Evolutionary conservation across 768 basidiomycete genomes (phyloP).

Genomic region (Suillus cothurnatus): DNA sequence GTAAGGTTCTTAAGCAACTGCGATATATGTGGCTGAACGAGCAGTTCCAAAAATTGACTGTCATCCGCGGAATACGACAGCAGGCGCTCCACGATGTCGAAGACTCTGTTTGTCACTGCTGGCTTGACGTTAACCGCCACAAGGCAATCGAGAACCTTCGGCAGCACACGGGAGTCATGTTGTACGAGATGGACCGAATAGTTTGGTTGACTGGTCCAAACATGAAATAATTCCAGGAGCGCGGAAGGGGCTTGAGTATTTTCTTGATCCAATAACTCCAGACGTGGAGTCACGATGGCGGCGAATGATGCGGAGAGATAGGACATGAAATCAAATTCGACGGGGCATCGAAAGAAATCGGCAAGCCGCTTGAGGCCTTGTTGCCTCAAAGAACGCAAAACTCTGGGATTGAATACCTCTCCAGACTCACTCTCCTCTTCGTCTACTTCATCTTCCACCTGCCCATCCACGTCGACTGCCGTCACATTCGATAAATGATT

Average conservation of each 20-base stretch:
- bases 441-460: conserved; percentile 41
- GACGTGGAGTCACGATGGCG: conserved; percentile 79
- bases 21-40: conserved; percentile 73
- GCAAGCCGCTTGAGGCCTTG: conserved; percentile 83
- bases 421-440: conserved; percentile 34
- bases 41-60: conserved; percentile 45
- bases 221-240: conserved; percentile 80
- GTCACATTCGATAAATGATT: conserved; percentile 40
- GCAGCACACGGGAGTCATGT: conserved; percentile 68
- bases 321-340: conserved; percentile 71
- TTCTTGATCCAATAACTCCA: conserved; percentile 73
- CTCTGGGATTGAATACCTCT: conserved; percentile 35
- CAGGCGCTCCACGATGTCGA: conserved; percentile 83
- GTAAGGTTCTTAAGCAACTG: conserved; percentile 73
- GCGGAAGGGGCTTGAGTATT: conserved; percentile 93
- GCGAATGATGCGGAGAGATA: conserved; percentile 70
- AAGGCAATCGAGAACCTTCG: conserved; percentile 81
- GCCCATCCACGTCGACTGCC: conserved; percentile 37
- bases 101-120: conserved; percentile 73
- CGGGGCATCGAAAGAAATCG: conserved; percentile 82
- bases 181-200: conserved; percentile 66
- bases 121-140: conserved; percentile 86
- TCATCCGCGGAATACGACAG: conserved; percentile 57
- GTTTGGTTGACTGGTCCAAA: conserved; percentile 66
- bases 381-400: conserved; percentile 69